A percentile compares a stretch with the other conserved stretches of the same genome.
These are phyloP conservation scores for Globisporangium alternatum DNA, from an alignment of 352 stramenopile genomes.

Conservation along the genomic window DNA sequence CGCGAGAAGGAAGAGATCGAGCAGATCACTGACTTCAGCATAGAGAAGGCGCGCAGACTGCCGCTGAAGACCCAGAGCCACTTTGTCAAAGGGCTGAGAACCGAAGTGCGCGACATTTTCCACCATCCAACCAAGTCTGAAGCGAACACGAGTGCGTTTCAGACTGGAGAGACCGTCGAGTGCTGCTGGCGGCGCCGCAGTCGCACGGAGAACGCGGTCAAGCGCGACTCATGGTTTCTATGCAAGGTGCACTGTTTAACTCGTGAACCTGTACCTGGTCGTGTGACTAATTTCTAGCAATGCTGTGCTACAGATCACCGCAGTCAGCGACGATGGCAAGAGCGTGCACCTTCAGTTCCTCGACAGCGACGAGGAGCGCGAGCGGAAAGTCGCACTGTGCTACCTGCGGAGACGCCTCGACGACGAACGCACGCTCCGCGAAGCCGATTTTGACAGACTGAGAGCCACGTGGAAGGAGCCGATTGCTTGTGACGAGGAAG, in stretches of 20 bases:
- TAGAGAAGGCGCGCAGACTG: slow-evolving; percentile 37
- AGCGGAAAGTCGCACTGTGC: slow-evolving; percentile 35
- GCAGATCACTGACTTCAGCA: slow-evolving; percentile 36
- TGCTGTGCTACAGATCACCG: slow-evolving; percentile 16
- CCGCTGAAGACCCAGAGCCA: slow-evolving; percentile 40
- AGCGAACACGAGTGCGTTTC: slow-evolving; percentile 14
- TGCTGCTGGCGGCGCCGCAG: slow-evolving; percentile 45
- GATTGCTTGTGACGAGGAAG: slow-evolving; percentile 28
- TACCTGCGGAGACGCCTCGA: slow-evolving; percentile 31
- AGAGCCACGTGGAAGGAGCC: slow-evolving; percentile 33
- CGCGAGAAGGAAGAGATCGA: slow-evolving; percentile 30
- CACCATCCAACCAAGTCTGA: slow-evolving; percentile 8
- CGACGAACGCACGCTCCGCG: slow-evolving; percentile 25
- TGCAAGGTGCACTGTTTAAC: slow-evolving; percentile 18
- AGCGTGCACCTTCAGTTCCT: slow-evolving; percentile 43
- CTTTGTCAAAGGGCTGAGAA: slow-evolving; percentile 34
- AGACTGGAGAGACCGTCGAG: slow-evolving; percentile 40
- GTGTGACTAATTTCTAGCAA: no score
- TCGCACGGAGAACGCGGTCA: slow-evolving; percentile 17
- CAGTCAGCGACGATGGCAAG: slow-evolving; percentile 22
- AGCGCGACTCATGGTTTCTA: slow-evolving; percentile 30
- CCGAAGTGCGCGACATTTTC: slow-evolving; percentile 43
- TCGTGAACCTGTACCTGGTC: no score
- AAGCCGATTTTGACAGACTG: slow-evolving; percentile 30
- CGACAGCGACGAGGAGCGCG: slow-evolving; percentile 42